Evolutionary conservation across 495 filamentous ascomycete genomes (phyloP).

Genomic region (Choiromyces venosus): DNA sequence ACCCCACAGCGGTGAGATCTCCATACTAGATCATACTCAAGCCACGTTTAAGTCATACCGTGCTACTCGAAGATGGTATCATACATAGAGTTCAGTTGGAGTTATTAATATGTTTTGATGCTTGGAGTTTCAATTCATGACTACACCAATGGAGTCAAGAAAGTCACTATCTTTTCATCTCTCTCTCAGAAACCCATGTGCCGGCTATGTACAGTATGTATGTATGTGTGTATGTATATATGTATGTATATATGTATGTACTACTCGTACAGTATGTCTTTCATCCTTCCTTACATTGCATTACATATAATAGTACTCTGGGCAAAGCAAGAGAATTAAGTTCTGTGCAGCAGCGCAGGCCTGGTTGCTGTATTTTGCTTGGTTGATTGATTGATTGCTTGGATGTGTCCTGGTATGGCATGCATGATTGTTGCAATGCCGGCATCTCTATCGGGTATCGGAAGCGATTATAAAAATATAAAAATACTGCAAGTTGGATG

Average conservation of each 20-base stretch:
- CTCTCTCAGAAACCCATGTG: background rate
- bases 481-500: background rate
- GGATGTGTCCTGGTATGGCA: background rate
- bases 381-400: background rate
- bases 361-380: background rate
- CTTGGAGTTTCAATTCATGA: background rate
- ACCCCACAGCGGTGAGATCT: background rate
- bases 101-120: background rate
- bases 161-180: background rate
- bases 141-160: background rate
- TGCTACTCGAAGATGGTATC: background rate
- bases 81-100: background rate
- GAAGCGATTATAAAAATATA: background rate
- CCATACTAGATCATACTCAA: background rate
- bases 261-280: background rate
- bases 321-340: background rate
- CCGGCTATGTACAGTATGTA: background rate
- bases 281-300: background rate
- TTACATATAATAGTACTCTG: background rate
- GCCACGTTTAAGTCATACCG: background rate
- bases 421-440: background rate
- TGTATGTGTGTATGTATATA: background rate
- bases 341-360: background rate
- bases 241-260: background rate
- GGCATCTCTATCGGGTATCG: conserved; percentile 2